A percentile compares a stretch with the other conserved stretches of the same genome.
These are phyloP conservation scores for Rutstroemia sp. DNA, from an alignment of 2,329 filamentous ascomycete species.

Conservation along the genomic window DNA sequence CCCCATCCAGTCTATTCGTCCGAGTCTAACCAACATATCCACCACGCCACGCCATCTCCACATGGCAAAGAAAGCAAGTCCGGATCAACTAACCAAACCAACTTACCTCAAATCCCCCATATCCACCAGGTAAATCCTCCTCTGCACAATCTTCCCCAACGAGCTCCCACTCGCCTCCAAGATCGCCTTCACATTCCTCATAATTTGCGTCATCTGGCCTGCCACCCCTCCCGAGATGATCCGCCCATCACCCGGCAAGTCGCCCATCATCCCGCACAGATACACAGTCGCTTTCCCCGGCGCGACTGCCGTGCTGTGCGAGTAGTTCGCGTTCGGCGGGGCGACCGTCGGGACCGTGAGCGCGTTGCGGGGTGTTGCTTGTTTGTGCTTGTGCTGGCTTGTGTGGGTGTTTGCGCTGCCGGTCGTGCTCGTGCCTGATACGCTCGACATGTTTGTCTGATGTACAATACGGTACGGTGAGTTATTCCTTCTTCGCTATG, in stretches of 20 bases:
- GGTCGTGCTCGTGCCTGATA: no score
- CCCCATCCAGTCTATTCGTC: not conserved
- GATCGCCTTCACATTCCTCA: constrained; percentile 3
- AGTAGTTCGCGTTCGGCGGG: not conserved
- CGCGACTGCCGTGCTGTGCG: not conserved
- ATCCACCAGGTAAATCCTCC: constrained; percentile 3
- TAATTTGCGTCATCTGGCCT: constrained; percentile 2
- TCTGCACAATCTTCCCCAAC: constrained; percentile 2
- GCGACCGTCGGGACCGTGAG: constrained; percentile 2
- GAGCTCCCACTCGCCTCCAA: constrained; percentile 2
- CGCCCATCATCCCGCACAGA: constrained; percentile 1
- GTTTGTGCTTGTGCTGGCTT: not conserved
- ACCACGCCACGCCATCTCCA: not conserved
- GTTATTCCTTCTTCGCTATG: no score
- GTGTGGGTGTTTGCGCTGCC: not conserved
- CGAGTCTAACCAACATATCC: not conserved
- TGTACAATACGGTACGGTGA: no score
- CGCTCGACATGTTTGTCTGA: no score
- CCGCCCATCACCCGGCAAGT: not conserved
- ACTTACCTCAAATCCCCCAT: constrained; percentile 6
- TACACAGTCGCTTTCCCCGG: not conserved
- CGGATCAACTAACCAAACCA: not conserved
- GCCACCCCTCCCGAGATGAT: constrained; percentile 1
- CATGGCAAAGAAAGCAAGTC: no score
- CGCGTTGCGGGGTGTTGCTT: not conserved